phyloP scores from a whole-genome alignment of 208 protist species.

The Wallacemonas sp. region DNA sequence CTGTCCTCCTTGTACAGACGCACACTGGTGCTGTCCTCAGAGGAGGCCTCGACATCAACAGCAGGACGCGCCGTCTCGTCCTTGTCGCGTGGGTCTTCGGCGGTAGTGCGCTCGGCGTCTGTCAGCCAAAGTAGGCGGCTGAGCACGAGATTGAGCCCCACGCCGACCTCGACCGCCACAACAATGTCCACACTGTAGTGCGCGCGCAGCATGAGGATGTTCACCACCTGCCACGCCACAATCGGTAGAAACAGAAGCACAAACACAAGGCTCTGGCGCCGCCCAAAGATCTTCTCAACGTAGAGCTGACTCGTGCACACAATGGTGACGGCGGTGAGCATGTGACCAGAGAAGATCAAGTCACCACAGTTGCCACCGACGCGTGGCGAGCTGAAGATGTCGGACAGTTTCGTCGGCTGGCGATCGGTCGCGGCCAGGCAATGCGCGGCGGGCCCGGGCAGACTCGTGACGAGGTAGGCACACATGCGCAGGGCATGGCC shows the following conservation, averaged over 20 bases:
- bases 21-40: neutral
- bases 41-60: too few species aligned
- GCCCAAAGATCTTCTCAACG: neutral
- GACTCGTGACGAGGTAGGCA: neutral
- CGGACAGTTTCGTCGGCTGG: neutral
- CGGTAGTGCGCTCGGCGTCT: neutral
- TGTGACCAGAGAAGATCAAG: neutral
- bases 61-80: too few species aligned
- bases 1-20: neutral
- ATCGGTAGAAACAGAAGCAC: neutral
- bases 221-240: neutral
- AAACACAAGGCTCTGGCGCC: neutral
- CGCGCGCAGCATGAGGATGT: neutral
- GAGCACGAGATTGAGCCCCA: neutral
- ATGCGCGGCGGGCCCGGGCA: neutral
- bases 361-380: neutral
- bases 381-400: neutral
- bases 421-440: neutral
- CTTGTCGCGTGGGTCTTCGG: too few species aligned
- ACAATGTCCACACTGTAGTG: neutral
- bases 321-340: neutral
- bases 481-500: neutral
- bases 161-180: neutral
- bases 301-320: neutral
- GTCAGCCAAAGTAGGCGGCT: neutral